Evolutionary conservation across 192 early-diverging fungal genomes (phyloP).

Genomic region (Podila horticola): DNA sequence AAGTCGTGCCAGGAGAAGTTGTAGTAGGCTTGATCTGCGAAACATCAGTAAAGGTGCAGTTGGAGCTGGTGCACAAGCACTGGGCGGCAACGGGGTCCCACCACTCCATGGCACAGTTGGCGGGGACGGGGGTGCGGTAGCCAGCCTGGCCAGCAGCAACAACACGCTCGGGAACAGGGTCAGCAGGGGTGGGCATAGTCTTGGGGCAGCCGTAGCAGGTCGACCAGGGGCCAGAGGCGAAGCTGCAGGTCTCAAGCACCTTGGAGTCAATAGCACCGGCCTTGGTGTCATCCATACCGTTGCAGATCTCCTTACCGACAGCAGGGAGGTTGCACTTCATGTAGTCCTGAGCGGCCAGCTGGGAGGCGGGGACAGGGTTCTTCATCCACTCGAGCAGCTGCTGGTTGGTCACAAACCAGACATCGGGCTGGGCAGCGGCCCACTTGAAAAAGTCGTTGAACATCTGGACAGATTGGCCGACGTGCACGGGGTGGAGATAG

Average conservation of each 20-base stretch:
- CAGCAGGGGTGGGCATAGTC: slow-evolving; percentile 41
- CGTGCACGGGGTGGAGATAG: slow-evolving; percentile 51
- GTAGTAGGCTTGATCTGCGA: slow-evolving; percentile 18
- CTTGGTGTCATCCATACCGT: slow-evolving; percentile 64
- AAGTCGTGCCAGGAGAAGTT: not conserved
- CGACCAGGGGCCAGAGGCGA: slow-evolving; percentile 49
- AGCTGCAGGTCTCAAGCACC: slow-evolving; percentile 57
- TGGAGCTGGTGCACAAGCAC: slow-evolving; percentile 64
- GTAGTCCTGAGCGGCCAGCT: slow-evolving; percentile 69
- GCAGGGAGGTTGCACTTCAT: slow-evolving; percentile 67
- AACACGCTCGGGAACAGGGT: slow-evolving; percentile 49
- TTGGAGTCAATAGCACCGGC: slow-evolving; percentile 40
- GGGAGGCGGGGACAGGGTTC: slow-evolving; percentile 75
- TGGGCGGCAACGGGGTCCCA: slow-evolving; percentile 71
- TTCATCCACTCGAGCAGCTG: slow-evolving; percentile 79
- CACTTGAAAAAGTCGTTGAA: slow-evolving; percentile 63
- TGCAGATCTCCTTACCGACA: slow-evolving; percentile 71
- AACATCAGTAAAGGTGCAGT: slow-evolving; percentile 63
- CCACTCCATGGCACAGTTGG: slow-evolving; percentile 68
- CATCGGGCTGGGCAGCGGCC: slow-evolving; percentile 64
- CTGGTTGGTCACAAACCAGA: slow-evolving; percentile 74
- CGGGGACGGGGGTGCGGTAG: slow-evolving; percentile 59
- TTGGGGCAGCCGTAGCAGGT: slow-evolving; percentile 65
- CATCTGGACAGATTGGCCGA: slow-evolving; percentile 28
- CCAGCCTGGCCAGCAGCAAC: slow-evolving; percentile 25